Conservation (phyloP, 495 filamentous ascomycete genomes). For the Annulohypoxylon stygium region DNA sequence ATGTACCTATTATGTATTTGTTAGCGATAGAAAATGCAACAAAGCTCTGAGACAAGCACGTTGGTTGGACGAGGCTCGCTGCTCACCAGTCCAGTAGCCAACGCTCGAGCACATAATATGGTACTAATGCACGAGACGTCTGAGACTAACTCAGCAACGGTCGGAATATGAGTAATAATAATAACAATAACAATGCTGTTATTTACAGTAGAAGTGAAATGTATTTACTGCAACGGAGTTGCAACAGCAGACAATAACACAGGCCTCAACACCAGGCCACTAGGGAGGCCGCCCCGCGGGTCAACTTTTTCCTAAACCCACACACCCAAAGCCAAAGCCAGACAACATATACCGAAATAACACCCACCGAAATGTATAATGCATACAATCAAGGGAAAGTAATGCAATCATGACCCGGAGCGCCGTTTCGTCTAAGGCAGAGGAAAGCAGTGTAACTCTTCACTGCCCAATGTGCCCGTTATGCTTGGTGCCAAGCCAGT, state of each 20-base stretch:
- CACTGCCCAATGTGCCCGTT: slow-evolving; percentile 44
- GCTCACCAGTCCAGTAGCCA: slow-evolving; percentile 22
- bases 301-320: slow-evolving; percentile 44
- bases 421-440: slow-evolving; percentile 45
- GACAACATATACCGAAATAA: slow-evolving; percentile 38
- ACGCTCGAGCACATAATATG: slow-evolving; percentile 16
- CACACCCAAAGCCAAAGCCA: slow-evolving; percentile 27
- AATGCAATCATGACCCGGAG: slow-evolving; percentile 45
- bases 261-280: slow-evolving; percentile 36
- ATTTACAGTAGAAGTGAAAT: slow-evolving; percentile 41
- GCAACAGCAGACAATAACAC: slow-evolving; percentile 33
- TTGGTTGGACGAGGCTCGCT: slow-evolving; percentile 33
- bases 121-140: slow-evolving; percentile 16
- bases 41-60: slow-evolving; percentile 12
- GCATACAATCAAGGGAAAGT: slow-evolving; percentile 41
- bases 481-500: slow-evolving; percentile 46
- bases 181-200: slow-evolving; percentile 25
- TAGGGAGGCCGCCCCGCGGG: slow-evolving; percentile 26
- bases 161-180: slow-evolving; percentile 22
- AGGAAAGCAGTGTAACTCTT: slow-evolving; percentile 47
- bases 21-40: not conserved
- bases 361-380: slow-evolving; percentile 43
- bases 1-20: not conserved
- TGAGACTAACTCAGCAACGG: slow-evolving; percentile 34
- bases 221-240: slow-evolving; percentile 43